Evolutionary conservation across 129 eudicot genomes (phyloP).

Genomic region (Centaurea solstitialis): DNA sequence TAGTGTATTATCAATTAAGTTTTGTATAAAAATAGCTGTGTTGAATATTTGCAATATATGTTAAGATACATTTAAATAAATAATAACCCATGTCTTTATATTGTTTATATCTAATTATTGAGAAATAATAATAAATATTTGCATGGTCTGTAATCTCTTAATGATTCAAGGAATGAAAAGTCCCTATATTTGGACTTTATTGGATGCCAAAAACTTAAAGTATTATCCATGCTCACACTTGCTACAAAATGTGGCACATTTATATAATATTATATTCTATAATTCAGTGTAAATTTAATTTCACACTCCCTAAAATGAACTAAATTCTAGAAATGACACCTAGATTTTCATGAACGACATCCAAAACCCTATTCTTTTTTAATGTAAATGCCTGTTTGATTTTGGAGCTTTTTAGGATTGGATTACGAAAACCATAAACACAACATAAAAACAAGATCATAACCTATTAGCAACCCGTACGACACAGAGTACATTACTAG

Average conservation of each 20-base stretch:
- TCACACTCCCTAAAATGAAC: conserved; percentile 5
- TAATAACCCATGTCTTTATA: conserved; percentile 11
- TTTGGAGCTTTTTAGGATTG: not conserved
- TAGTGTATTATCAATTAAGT: not conserved
- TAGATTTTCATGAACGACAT: conserved; percentile 9
- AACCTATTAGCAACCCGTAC: not conserved
- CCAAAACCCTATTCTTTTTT: not conserved
- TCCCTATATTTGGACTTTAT: conserved; percentile 24
- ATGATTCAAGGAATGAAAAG: not conserved
- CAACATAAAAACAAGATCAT: not conserved
- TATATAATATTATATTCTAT: not conserved
- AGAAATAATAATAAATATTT: not conserved
- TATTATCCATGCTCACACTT: conserved; percentile 16
- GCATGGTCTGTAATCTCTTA: conserved; percentile 24
- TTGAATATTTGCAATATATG: not conserved
- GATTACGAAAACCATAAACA: not conserved
- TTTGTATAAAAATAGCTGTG: not conserved
- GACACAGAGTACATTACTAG: not conserved
- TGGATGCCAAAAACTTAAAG: conserved; percentile 26
- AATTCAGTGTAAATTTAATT: not conserved
- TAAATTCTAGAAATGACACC: not conserved
- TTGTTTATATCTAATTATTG: not conserved
- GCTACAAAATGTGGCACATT: conserved; percentile 26
- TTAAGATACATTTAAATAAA: conserved; percentile 2
- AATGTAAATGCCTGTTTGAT: not conserved